phyloP scores from a whole-genome alignment of 2,329 filamentous ascomycete genomes.

The Talaromyces rugulosus region DNA sequence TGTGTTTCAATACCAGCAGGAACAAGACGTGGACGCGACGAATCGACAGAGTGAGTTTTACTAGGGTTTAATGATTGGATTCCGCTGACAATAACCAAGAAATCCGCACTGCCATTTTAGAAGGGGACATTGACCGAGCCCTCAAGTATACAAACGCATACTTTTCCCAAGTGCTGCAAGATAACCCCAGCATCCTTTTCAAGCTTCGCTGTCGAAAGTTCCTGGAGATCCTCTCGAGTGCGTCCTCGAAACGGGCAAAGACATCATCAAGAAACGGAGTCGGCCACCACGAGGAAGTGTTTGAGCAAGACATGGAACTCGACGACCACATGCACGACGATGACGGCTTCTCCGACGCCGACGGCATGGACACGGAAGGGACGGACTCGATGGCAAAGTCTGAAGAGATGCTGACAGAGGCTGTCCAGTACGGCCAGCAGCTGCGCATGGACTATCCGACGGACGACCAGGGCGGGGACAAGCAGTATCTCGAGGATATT shows the following conservation, averaged over 20 bases:
- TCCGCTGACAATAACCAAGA: constrained; percentile 22
- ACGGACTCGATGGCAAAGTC: constrained; percentile 30
- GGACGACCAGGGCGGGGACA: constrained; percentile 66
- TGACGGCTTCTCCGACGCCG: constrained; percentile 34
- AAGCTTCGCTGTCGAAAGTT: constrained; percentile 85
- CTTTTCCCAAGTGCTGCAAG: constrained; percentile 74
- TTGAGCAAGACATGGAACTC: constrained; percentile 55
- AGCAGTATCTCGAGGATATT: constrained; percentile 73
- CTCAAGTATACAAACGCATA: constrained; percentile 73
- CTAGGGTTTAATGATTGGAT: background rate
- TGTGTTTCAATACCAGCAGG: constrained; percentile 61
- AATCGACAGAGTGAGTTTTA: constrained; percentile 74
- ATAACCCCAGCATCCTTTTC: constrained; percentile 83
- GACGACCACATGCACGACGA: constrained; percentile 46
- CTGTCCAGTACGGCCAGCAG: constrained; percentile 73
- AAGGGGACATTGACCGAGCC: constrained; percentile 87
- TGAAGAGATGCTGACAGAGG: constrained; percentile 60
- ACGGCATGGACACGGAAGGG: constrained; percentile 56
- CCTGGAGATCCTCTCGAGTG: constrained; percentile 68
- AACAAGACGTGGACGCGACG: constrained; percentile 80
- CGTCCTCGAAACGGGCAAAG: constrained; percentile 33
- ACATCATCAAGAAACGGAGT: constrained; percentile 29
- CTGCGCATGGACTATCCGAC: constrained; percentile 72
- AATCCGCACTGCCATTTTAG: constrained; percentile 80
- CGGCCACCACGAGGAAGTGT: constrained; percentile 42